These are phyloP conservation scores for Phytophthora multivora DNA, from an alignment of 352 stramenopile genomes.

Conservation along the genomic window DNA sequence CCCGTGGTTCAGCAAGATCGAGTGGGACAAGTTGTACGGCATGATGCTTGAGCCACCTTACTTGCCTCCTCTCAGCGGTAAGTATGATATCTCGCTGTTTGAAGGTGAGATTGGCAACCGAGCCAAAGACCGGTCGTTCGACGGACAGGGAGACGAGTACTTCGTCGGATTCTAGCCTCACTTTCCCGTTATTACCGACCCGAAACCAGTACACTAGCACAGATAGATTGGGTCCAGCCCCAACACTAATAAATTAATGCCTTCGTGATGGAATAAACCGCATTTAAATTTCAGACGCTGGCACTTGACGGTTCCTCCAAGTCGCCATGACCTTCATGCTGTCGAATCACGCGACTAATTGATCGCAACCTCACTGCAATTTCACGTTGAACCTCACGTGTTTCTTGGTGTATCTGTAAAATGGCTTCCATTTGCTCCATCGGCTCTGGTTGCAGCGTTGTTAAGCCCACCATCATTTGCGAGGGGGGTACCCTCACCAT, in stretches of 20 bases:
- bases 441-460: slow-evolving; percentile 27
- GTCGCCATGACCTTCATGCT: slow-evolving; percentile 45
- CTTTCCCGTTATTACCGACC: neutral
- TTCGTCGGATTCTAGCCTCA: slow-evolving; percentile 69
- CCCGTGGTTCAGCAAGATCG: slow-evolving; percentile 72
- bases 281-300: slow-evolving; percentile 48
- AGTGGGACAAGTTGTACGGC: slow-evolving; percentile 76
- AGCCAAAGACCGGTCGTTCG: slow-evolving; percentile 68
- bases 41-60: slow-evolving; percentile 68
- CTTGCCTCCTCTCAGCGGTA: slow-evolving; percentile 59
- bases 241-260: slow-evolving; percentile 27
- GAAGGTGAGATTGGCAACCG: slow-evolving; percentile 77
- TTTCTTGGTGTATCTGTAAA: slow-evolving; percentile 63
- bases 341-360: slow-evolving; percentile 41
- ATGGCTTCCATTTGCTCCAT: slow-evolving; percentile 59
- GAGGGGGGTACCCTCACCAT: slow-evolving; percentile 23
- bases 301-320: slow-evolving; percentile 63
- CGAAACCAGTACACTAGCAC: neutral
- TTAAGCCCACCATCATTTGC: slow-evolving; percentile 27
- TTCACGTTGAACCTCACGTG: slow-evolving; percentile 51
- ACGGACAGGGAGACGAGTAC: slow-evolving; percentile 68
- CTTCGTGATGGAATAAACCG: neutral
- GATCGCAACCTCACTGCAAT: slow-evolving; percentile 49
- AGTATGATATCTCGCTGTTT: slow-evolving; percentile 80
- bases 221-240: slow-evolving; percentile 4